Evolutionary conservation across 371 early-diverging fungal species (phyloP).

Genomic region (Mucor racemosus): DNA sequence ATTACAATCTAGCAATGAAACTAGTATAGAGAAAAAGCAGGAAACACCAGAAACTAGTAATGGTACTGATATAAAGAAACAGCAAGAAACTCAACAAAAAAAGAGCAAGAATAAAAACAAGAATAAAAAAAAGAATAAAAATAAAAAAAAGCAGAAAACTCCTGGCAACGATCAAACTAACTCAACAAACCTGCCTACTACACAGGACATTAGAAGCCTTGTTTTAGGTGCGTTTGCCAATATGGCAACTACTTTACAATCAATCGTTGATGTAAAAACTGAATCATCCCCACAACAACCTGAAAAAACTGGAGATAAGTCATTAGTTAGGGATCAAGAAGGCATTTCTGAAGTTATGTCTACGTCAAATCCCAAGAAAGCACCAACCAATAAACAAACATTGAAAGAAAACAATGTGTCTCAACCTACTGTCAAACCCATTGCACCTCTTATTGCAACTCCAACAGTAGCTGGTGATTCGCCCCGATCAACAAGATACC

Average conservation of each 20-base stretch:
- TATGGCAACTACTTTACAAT: neutral
- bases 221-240: neutral
- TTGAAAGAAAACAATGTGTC: neutral
- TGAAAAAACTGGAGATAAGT: neutral
- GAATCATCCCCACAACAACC: neutral
- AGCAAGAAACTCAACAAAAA: neutral
- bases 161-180: neutral
- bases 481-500: neutral
- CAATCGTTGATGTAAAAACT: neutral
- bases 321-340: neutral
- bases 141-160: neutral
- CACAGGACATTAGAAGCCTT: neutral
- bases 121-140: neutral
- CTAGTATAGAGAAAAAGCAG: neutral
- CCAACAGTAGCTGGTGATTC: neutral
- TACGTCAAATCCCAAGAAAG: neutral
- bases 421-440: neutral
- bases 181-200: neutral
- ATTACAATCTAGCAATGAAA: neutral
- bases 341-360: neutral
- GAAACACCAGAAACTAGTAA: neutral
- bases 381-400: neutral
- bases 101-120: neutral
- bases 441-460: neutral
- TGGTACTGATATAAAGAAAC: neutral